Evolutionary conservation across 805 yeast genomes (phyloP).

Genomic region (Candida insectorum): DNA sequence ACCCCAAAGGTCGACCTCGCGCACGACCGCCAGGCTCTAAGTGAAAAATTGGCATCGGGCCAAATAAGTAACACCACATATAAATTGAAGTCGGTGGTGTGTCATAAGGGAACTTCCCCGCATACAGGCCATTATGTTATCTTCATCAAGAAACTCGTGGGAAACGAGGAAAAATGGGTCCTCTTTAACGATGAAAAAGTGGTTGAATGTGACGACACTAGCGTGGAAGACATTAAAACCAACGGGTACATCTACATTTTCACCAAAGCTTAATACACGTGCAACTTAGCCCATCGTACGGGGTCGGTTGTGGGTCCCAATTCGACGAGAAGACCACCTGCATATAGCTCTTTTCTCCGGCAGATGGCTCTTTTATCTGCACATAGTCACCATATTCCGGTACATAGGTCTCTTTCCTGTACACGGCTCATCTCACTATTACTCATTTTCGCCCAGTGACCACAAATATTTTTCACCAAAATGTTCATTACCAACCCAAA

Average conservation of each 20-base stretch:
- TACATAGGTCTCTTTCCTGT: too few relatives aligned
- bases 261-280: constrained; percentile 9
- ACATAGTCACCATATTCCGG: too few relatives aligned
- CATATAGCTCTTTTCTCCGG: too few relatives aligned
- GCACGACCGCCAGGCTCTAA: constrained; percentile 15
- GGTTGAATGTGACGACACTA: constrained; percentile 48
- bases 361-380: too few relatives aligned
- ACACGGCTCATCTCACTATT: too few relatives aligned
- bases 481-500: constrained; percentile 87
- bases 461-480: too few relatives aligned
- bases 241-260: constrained; percentile 51
- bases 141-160: constrained; percentile 48
- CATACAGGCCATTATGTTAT: constrained; percentile 94
- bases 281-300: not conserved
- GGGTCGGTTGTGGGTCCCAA: too few relatives aligned
- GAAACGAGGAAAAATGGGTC: constrained; percentile 56
- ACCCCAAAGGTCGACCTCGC: constrained; percentile 29
- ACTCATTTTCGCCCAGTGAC: too few relatives aligned
- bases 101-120: constrained; percentile 86
- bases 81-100: constrained; percentile 59
- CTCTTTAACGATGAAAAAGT: constrained; percentile 89
- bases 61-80: constrained; percentile 34
- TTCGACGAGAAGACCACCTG: too few relatives aligned
- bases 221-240: constrained; percentile 40
- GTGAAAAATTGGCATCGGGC: constrained; percentile 2